phyloP scores from a whole-genome alignment of 2,329 filamentous ascomycete genomes.

The Pyricularia pennisetigena region DNA sequence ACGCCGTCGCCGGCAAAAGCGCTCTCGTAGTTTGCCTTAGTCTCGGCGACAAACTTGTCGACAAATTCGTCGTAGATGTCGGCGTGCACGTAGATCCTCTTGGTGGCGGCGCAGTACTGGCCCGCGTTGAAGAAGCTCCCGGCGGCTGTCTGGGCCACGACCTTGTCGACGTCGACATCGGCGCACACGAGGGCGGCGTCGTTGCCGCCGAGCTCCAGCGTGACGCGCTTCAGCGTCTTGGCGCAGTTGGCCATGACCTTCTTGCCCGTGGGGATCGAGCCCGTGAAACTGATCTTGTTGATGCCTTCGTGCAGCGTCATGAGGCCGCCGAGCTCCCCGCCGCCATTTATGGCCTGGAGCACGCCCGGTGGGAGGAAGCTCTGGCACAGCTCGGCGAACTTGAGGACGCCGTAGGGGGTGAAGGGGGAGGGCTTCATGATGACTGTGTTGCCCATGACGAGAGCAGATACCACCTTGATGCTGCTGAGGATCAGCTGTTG shows the following conservation, averaged over 20 bases:
- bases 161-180: constrained; percentile 32
- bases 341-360: constrained; percentile 43
- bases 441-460: constrained; percentile 43
- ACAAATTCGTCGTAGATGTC: constrained; percentile 39
- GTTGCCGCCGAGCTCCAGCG: constrained; percentile 34
- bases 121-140: constrained; percentile 48
- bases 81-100: constrained; percentile 45
- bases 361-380: constrained; percentile 44
- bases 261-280: constrained; percentile 37
- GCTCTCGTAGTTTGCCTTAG: constrained; percentile 25
- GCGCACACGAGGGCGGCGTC: constrained; percentile 34
- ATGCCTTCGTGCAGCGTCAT: constrained; percentile 45
- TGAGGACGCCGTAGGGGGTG: constrained; percentile 41
- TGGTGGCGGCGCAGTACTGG: constrained; percentile 43
- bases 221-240: constrained; percentile 30
- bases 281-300: constrained; percentile 49
- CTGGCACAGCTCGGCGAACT: constrained; percentile 39
- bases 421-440: constrained; percentile 50
- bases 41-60: constrained; percentile 34
- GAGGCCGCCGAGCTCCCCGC: constrained; percentile 40
- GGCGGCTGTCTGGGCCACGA: constrained; percentile 30
- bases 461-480: constrained; percentile 29
- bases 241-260: constrained; percentile 19
- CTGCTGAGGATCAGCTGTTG: constrained; percentile 5
- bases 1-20: constrained; percentile 42